Base-by-base conservation (phyloP, 2,329 filamentous ascomycete genomes). In the Xylaria sp. region DNA sequence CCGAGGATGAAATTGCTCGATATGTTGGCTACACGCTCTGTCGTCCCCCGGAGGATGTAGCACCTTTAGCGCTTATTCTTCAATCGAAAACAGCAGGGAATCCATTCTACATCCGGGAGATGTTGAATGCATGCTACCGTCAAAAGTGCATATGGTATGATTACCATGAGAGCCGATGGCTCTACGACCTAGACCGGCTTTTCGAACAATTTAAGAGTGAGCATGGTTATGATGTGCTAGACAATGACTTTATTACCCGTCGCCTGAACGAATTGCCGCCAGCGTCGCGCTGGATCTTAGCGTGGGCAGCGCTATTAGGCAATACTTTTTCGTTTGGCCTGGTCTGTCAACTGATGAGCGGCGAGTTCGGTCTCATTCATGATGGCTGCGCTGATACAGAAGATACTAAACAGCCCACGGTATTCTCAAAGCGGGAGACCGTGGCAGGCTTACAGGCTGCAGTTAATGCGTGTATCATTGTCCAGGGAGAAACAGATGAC, bases 61-160 rank as follows among this genome's bases (percentile, higher is more conserved):
- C 92, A 0, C 90, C 94, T 0, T 83, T 98, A 19, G 92, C 93
- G 1, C 88, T 94, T 6, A 92, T 97, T 9, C 89, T 98, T 5
- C 92, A 97, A 78, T 94, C 95, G 75, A 97, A 96, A 81, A 95
- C 93, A 8, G 88, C 88, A 30, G 94, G 94, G 1, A 97, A 97
- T 69, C 91, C 94, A 0, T 98, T 97, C 75, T 97, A 96, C 75
- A 92, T 97, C 78, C 87, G 93, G 64, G 93, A 97, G 80, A 97
- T 98, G 87, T 86, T 98, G 4, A 93, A 93, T 75, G 91, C 92
- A 2, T 97, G 93, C 77, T 90, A 97, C 78, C 89, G 93, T 48
- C 96, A 93, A 76, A 91, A 91, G 72, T 97, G 93, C 78, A 92
- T 98, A 58, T 97, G 90, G 88, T 98, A 97, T 79, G 93, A 94